A percentile compares a stretch with the other conserved stretches of the same genome.
Conservation (phyloP, 2,329 filamentous ascomycete genomes). For the Tolypocladium sp. region DNA sequence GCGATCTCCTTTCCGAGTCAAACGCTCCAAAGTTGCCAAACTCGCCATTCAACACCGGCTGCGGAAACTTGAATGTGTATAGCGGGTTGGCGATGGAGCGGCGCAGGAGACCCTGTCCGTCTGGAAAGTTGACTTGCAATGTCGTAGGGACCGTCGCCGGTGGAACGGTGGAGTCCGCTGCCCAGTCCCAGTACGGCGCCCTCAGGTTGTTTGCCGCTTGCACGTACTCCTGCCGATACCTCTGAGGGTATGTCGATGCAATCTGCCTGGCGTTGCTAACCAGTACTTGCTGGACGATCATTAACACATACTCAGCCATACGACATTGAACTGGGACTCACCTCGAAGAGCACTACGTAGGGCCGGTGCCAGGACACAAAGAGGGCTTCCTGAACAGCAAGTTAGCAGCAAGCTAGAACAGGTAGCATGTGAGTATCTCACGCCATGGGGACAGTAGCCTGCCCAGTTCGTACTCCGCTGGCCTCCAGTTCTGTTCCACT, state of each 20-base stretch:
- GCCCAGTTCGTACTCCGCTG: conserved; percentile 18
- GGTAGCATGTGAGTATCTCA: conserved; percentile 9
- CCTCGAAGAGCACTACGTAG: conserved; percentile 45
- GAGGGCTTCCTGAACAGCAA: conserved; percentile 29
- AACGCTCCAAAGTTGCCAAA: conserved; percentile 26
- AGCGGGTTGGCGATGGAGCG: conserved; percentile 41
- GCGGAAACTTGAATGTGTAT: conserved; percentile 39
- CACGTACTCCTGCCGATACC: conserved; percentile 25
- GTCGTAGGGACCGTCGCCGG: conserved; percentile 22
- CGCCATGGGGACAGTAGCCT: conserved; percentile 40
- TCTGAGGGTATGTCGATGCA: conserved; percentile 31
- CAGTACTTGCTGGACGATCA: conserved; percentile 33
- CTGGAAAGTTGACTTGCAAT: conserved; percentile 31
- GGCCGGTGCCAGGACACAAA: conserved; percentile 50
- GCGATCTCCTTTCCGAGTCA: conserved; percentile 15
- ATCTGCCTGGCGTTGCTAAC: conserved; percentile 36
- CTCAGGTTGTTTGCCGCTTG: conserved; percentile 37
- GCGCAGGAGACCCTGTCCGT: conserved; percentile 16
- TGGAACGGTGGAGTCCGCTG: conserved; percentile 30
- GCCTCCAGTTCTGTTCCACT: conserved; percentile 31
- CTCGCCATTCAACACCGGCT: conserved; percentile 23
- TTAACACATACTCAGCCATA: neutral
- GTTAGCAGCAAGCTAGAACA: neutral
- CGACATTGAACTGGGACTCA: conserved; percentile 12
- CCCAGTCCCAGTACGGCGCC: conserved; percentile 49